A percentile compares a stretch with the other conserved stretches of the same genome.
These are phyloP conservation scores for Alternaria alternata DNA, from an alignment of 2,329 filamentous ascomycete genomes.

Conservation along the genomic window DNA sequence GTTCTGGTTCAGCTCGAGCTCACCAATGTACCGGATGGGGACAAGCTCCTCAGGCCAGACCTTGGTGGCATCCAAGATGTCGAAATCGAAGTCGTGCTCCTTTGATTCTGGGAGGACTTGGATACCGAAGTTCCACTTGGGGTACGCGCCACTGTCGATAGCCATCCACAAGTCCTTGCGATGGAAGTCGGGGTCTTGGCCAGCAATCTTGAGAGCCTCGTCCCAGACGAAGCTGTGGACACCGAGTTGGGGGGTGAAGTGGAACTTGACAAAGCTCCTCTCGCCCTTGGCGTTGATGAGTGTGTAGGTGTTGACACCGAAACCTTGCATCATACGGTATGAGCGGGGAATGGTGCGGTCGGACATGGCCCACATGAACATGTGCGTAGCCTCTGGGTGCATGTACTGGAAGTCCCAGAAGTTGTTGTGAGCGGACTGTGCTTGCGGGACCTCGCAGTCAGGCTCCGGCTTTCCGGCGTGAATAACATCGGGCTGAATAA, in stretches of 20 bases:
- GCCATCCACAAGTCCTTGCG: constrained; percentile 78
- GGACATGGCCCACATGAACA: constrained; percentile 82
- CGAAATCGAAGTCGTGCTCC: constrained; percentile 82
- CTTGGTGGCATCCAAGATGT: constrained; percentile 86
- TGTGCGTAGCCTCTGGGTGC: constrained; percentile 77
- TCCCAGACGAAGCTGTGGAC: constrained; percentile 82
- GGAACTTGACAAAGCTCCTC: constrained; percentile 79
- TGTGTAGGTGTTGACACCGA: constrained; percentile 81
- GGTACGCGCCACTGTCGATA: constrained; percentile 74
- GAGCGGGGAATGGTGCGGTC: constrained; percentile 77
- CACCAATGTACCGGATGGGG: constrained; percentile 78
- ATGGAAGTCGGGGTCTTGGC: constrained; percentile 77
- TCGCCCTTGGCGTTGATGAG: constrained; percentile 73
- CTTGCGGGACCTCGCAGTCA: constrained; percentile 74
- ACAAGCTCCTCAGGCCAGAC: constrained; percentile 82
- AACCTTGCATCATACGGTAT: constrained; percentile 86
- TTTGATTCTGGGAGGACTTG: constrained; percentile 76
- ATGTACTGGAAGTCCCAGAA: constrained; percentile 76
- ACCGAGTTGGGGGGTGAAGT: constrained; percentile 76
- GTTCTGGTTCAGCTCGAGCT: constrained; percentile 81
- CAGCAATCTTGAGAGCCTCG: constrained; percentile 74
- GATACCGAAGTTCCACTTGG: constrained; percentile 85
- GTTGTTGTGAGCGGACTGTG: constrained; percentile 75
- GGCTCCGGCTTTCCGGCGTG: constrained; percentile 73
- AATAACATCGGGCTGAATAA: constrained; percentile 64